Conservation (phyloP, 2,329 filamentous ascomycete species). For the Aspergillus ochraceoroseus region DNA sequence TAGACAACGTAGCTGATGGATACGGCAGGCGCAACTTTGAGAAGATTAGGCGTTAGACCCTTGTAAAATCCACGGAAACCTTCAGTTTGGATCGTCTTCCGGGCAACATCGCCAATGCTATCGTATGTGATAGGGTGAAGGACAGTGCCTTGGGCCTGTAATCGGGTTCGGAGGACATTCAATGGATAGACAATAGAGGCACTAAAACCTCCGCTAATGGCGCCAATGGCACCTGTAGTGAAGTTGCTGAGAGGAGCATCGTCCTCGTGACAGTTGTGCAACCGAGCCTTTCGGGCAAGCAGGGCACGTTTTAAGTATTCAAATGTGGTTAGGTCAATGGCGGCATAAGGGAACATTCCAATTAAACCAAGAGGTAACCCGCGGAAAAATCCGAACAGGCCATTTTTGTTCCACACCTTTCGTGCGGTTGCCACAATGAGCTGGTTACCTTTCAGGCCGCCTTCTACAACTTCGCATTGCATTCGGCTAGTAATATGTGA, state of each 20-base stretch:
- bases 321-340: conserved; percentile 93
- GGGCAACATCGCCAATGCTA: conserved; percentile 82
- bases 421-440: conserved; percentile 76
- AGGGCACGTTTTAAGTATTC: conserved; percentile 81
- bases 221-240: conserved; percentile 80
- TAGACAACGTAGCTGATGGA: conserved; percentile 95
- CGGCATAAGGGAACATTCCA: conserved; percentile 96
- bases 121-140: conserved; percentile 87
- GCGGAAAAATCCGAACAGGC: conserved; percentile 74
- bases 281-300: conserved; percentile 63
- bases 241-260: conserved; percentile 77
- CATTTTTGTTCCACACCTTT: conserved; percentile 79
- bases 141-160: conserved; percentile 92
- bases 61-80: conserved; percentile 86
- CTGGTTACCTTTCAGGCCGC: conserved; percentile 74
- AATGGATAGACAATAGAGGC: conserved; percentile 93
- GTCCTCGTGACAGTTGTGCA: conserved; percentile 69
- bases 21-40: conserved; percentile 93
- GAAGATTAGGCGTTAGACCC: conserved; percentile 85
- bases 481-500: conserved; percentile 57
- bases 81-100: conserved; percentile 75
- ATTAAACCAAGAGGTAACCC: conserved; percentile 89
- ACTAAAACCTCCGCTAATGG: conserved; percentile 83
- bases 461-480: conserved; percentile 89
- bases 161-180: conserved; percentile 82